phyloP scores from a whole-genome alignment of 2,329 filamentous ascomycete species.

The Bipolaris victoriae region DNA sequence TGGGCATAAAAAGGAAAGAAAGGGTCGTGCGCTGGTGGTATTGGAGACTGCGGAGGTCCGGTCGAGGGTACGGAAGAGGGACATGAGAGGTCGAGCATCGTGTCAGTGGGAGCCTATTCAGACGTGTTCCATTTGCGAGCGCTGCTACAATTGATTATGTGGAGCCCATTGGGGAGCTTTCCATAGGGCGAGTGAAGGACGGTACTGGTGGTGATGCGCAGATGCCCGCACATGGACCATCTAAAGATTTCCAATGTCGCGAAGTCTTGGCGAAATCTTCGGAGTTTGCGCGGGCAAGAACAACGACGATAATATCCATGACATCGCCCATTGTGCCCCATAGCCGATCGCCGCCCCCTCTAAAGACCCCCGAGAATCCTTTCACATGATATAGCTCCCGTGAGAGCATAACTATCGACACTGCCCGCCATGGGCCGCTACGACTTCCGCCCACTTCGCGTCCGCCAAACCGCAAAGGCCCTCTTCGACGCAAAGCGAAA shows the following conservation, averaged over 20 bases:
- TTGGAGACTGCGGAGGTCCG: slow-evolving; percentile 58
- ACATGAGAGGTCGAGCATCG: slow-evolving; percentile 70
- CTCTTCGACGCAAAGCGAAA: slow-evolving; percentile 55
- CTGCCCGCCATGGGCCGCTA: slow-evolving; percentile 57
- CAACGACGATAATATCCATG: slow-evolving; percentile 1
- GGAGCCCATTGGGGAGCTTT: slow-evolving; percentile 25
- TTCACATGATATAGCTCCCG: slow-evolving; percentile 1
- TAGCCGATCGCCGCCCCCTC: not conserved
- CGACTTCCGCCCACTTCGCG: slow-evolving; percentile 58
- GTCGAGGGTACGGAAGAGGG: slow-evolving; percentile 63
- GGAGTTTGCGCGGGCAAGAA: slow-evolving; percentile 15
- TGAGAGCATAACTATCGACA: not conserved
- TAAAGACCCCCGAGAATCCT: not conserved
- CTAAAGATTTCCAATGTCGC: slow-evolving; percentile 18
- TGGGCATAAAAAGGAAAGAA: slow-evolving; percentile 46
- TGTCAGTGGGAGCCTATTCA: slow-evolving; percentile 49
- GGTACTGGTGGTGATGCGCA: slow-evolving; percentile 8
- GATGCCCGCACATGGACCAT: not conserved
- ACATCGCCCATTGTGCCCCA: slow-evolving; percentile 15
- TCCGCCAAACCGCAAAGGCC: slow-evolving; percentile 59
- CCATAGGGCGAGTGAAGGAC: slow-evolving; percentile 1
- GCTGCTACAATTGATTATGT: slow-evolving; percentile 14
- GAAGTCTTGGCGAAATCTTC: slow-evolving; percentile 17
- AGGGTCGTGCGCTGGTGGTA: slow-evolving; percentile 44
- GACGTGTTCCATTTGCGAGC: slow-evolving; percentile 24